Conservation (phyloP, 192 early-diverging fungal species). For the Phycomyces blakesleeanus region DNA sequence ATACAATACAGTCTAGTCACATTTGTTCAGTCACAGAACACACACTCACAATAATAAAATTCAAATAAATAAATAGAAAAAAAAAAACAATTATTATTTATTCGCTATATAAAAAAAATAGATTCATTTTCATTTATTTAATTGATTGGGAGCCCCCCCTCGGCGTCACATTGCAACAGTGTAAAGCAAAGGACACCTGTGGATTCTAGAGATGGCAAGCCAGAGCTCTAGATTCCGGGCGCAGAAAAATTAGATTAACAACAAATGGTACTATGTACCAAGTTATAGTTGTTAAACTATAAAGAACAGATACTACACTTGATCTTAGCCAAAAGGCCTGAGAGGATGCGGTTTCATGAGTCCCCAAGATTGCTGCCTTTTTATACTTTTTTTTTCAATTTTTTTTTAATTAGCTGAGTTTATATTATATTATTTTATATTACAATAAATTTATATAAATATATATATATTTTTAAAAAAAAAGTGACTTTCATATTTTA, state of each 20-base stretch:
- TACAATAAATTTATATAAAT: too few species aligned
- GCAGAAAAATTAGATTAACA: conserved; percentile 65
- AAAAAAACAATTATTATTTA: not conserved
- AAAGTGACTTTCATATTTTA: too few species aligned
- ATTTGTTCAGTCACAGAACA: too few species aligned
- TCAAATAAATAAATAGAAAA: too few species aligned
- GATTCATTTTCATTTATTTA: conserved; percentile 20
- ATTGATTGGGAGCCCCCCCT: conserved; percentile 13
- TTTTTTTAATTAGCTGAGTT: too few species aligned
- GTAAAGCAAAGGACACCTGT: conserved; percentile 64
- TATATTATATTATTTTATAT: too few species aligned
- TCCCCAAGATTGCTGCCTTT: conserved; percentile 8
- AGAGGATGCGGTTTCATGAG: conserved; percentile 54
- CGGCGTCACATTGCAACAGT: conserved; percentile 60
- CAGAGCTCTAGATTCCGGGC: conserved; percentile 40
- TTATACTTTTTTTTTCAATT: conserved; percentile 31
- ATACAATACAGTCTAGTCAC: too few species aligned
- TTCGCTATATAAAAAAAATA: not conserved
- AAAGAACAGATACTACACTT: conserved; percentile 91
- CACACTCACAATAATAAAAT: not conserved
- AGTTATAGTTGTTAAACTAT: conserved; percentile 65
- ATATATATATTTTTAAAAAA: too few species aligned
- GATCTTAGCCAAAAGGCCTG: conserved; percentile 84
- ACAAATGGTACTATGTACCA: conserved; percentile 38
- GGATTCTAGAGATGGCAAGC: conserved; percentile 42